phyloP scores from a whole-genome alignment of 78 protist species.

The Speleostelium caveatum region DNA sequence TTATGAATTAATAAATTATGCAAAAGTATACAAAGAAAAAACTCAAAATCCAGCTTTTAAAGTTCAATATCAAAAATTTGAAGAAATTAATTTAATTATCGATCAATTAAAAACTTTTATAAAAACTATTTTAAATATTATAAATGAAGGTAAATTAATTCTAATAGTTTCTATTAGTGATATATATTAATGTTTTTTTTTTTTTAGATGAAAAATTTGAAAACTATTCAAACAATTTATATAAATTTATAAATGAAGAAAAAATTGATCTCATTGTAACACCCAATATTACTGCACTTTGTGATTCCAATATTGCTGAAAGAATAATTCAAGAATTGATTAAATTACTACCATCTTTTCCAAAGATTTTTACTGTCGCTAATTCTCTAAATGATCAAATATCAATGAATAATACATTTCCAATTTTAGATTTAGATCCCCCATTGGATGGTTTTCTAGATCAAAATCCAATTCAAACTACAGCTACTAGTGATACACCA shows the following conservation, averaged over 20 bases:
- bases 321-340: not conserved
- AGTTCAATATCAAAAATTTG: not conserved
- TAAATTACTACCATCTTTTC: not conserved
- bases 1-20: slow-evolving; percentile 24
- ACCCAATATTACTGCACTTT: not conserved
- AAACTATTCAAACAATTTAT: not conserved
- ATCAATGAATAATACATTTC: slow-evolving; percentile 16
- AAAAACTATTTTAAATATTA: not conserved
- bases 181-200: not conserved
- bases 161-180: no score
- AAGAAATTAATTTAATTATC: slow-evolving; percentile 10
- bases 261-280: not conserved
- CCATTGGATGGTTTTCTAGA: slow-evolving; percentile 73
- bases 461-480: slow-evolving; percentile 44
- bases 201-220: not conserved
- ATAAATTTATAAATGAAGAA: not conserved
- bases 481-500: not conserved
- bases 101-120: not conserved
- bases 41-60: not conserved
- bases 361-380: no score
- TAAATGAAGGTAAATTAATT: no score
- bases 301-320: not conserved
- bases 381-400: no score
- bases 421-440: slow-evolving; percentile 60
- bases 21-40: slow-evolving; percentile 40